phyloP scores from a whole-genome alignment of 192 early-diverging fungal genomes.

The Entomortierella chlamydospora region DNA sequence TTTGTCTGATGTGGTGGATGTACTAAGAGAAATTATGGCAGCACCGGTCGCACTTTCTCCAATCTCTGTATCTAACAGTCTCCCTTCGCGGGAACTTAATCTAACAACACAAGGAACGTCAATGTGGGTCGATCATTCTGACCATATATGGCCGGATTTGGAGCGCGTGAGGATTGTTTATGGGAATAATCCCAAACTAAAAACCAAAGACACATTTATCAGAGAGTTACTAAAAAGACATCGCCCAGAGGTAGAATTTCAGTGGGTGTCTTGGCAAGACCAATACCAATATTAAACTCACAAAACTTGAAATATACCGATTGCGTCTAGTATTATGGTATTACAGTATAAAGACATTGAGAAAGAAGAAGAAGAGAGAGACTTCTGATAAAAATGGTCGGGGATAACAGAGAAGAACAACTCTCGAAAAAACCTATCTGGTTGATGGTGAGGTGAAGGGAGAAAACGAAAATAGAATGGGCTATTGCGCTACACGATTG shows the following conservation, averaged over 20 bases:
- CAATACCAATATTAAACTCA: background rate
- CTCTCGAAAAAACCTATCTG: too few relatives aligned
- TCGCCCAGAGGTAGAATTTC: constrained; percentile 29
- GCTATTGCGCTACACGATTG: too few relatives aligned
- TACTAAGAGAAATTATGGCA: constrained; percentile 3
- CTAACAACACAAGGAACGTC: background rate
- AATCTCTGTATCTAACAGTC: background rate
- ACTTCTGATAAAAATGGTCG: too few relatives aligned
- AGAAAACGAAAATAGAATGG: too few relatives aligned
- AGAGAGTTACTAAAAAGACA: constrained; percentile 8
- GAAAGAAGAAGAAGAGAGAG: too few relatives aligned
- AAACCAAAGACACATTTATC: background rate
- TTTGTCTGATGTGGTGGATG: constrained; percentile 19
- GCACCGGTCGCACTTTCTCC: background rate
- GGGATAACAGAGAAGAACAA: too few relatives aligned
- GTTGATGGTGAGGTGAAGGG: too few relatives aligned
- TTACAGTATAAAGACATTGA: too few relatives aligned
- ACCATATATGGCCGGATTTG: constrained; percentile 26
- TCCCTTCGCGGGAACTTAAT: background rate
- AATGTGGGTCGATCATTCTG: background rate
- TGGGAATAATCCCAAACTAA: background rate
- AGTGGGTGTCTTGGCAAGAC: constrained; percentile 6
- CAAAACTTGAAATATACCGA: background rate
- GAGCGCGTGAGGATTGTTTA: constrained; percentile 21
- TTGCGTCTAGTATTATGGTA: too few relatives aligned